Evolutionary conservation across 2,329 filamentous ascomycete genomes (phyloP), one percentile per base, ranked within the genome.

Genomic region (Neodidymelliopsis sp.): DNA sequence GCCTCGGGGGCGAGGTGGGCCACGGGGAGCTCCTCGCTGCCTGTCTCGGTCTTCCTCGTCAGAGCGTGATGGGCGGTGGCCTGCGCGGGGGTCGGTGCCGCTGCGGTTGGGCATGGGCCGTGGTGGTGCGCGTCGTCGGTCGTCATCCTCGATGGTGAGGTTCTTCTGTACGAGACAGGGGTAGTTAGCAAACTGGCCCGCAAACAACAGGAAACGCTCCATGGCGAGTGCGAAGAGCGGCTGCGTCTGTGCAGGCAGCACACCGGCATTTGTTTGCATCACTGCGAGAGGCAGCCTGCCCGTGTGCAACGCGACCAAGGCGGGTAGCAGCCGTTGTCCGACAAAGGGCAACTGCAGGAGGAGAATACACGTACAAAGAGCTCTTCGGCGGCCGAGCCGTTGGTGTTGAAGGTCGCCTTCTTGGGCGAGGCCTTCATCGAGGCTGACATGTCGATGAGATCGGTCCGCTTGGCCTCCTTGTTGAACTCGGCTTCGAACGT

Each of bases 331-430:
- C 15, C 39, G 36, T 39, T n/a, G 18, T 25, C 33, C 28, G 28
- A 34, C 15, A 22, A 22, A 39, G 31, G 39, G 34, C 30, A 41
- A 22, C 3, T 23, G 22, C 16, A 31, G 20, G 30, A 57, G 57
- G 48, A 49, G 37, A 49, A 28, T 49, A 38, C 49, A 88, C 89
- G 71, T 86, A 91, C 89, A 77, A 91, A 91, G 52, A 91, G 81
- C 55, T 91, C 87, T 59, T 88, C 85, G 37, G 86, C 83, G 48
- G 84, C 80, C 44, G 62, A 65, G 50, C 75, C 77, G 40, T 36
- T 40, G 24, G 24, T 27, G 49, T 2, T 38, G 57, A 76, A 72
- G 28, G 66, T 77, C 42, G 75, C 69, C 41, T 75, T 70, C 49
- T 75, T 74, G 53, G 79, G 75, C 65, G 76, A 83, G 24, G 65